Base-by-base conservation (phyloP, 768 basidiomycete genomes). In the Termitomyces sp. region DNA sequence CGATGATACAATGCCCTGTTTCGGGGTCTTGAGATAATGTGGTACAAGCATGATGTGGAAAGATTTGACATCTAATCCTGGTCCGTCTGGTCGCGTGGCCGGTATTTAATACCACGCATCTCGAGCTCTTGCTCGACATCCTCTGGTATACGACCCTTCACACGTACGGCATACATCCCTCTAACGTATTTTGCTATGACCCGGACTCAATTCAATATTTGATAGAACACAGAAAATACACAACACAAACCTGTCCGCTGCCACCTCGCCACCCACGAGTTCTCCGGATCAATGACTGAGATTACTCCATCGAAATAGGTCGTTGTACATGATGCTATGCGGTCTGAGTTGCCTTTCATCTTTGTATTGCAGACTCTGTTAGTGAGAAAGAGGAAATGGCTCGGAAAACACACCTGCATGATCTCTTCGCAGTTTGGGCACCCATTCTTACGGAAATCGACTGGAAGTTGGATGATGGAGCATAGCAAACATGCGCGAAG, bases 391-490 rank as follows among this genome's bases (percentile, higher is more conserved):
- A 29, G n/a, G 6, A 27, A 13, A 36, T 53, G 18, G 12, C 24
- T 5, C 20, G 24, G 20, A 49, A 46, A 39, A 41, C 82, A 55
- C 59, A 95, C 96, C 79, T 94, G 89, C 70, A 98, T 82, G 63
- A 95, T 79, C 68, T 96, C 92, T 64, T 98, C 96, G 68, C 97
- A 99, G 70, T 99, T 99, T 44, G 96, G 96, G 69, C 97, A 99
- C 5, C 97, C 97, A 22, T 77, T 74, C 64, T 83, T 86, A 43
- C 87, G 77, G 69, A 98, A 99, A 63, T 98, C 96, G 41, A 77
- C 75, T 0, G 92, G 85, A 0, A 86, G 77, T 65, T 93, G 93
- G 20, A 98, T 84, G 60, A 97, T 83, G 0, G 94, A 97, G 72
- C 97, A 99, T 41, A 98, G 80, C 1, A 98, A 79, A 68, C 96